Percentiles rank a stretch among this genome's conserved stretches.
These are phyloP conservation scores for Ceriops zippeliana DNA, from an alignment of 345 rosid genomes.

Conservation along the genomic window DNA sequence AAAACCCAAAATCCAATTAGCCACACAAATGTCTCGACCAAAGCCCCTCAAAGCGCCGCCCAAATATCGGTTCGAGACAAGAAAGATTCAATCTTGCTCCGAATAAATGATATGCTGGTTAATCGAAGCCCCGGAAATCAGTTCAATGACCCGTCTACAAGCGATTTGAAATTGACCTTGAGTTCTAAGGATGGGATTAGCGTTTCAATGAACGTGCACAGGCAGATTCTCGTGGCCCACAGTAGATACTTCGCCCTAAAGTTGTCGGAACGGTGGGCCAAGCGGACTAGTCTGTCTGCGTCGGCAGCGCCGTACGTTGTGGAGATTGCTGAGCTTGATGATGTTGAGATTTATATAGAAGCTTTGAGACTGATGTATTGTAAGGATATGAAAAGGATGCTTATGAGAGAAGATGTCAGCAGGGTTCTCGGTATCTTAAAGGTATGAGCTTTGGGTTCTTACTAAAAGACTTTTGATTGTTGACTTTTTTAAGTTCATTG, in stretches of 20 bases:
- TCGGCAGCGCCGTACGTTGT: slow-evolving; percentile 58
- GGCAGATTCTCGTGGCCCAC: slow-evolving; percentile 83
- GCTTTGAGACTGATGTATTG: slow-evolving; percentile 89
- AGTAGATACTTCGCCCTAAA: slow-evolving; percentile 81
- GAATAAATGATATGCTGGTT: slow-evolving; percentile 62
- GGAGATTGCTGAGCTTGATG: slow-evolving; percentile 96
- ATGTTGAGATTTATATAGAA: slow-evolving; percentile 96
- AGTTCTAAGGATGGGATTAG: slow-evolving; percentile 82
- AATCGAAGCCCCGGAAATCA: slow-evolving; percentile 72
- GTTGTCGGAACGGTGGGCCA: slow-evolving; percentile 80
- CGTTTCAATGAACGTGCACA: slow-evolving; percentile 67
- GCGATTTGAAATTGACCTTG: slow-evolving; percentile 81
- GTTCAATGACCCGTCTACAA: slow-evolving; percentile 71
- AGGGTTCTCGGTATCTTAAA: slow-evolving; percentile 90
- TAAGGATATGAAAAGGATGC: slow-evolving; percentile 86
- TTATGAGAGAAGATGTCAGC: slow-evolving; percentile 81
- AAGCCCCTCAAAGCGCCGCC: not conserved
- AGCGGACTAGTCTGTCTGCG: slow-evolving; percentile 47
- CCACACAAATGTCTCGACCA: slow-evolving; percentile 11
- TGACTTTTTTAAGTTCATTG: too few species aligned
- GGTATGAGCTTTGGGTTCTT: slow-evolving; percentile 33
- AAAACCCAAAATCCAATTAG: slow-evolving; percentile 39
- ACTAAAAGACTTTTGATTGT: not conserved
- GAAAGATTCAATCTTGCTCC: slow-evolving; percentile 65
- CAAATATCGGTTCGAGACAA: slow-evolving; percentile 40